A percentile compares a stretch with the other conserved stretches of the same genome.
These are phyloP conservation scores for Centella asiatica DNA, from an alignment of 129 eudicot genomes.

Conservation along the genomic window DNA sequence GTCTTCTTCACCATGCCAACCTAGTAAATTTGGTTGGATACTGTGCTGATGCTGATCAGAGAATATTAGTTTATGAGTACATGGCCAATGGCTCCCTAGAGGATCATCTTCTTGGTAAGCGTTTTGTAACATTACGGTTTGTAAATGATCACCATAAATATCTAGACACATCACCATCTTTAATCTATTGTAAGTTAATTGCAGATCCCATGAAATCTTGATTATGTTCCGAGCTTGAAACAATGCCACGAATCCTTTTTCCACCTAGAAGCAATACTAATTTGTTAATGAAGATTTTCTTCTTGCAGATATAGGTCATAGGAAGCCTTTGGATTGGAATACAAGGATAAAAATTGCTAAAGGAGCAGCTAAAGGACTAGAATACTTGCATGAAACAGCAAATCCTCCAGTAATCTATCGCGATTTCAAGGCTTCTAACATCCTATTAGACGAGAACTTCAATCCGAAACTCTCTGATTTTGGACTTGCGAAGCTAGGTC, in stretches of 20 bases:
- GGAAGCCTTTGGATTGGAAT: slow-evolving; percentile 67
- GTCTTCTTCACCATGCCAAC: slow-evolving; percentile 75
- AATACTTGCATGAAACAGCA: slow-evolving; percentile 74
- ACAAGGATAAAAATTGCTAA: slow-evolving; percentile 76
- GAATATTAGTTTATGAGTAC: slow-evolving; percentile 69
- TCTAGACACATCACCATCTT: too few species aligned
- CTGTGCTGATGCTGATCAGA: slow-evolving; percentile 67
- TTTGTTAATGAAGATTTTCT: background rate
- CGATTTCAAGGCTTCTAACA: slow-evolving; percentile 87
- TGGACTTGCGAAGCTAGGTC: slow-evolving; percentile 86
- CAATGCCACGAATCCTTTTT: background rate
- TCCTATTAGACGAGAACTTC: slow-evolving; percentile 62
- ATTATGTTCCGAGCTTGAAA: background rate
- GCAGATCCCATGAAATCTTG: background rate
- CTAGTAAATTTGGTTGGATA: slow-evolving; percentile 78
- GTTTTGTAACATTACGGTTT: background rate
- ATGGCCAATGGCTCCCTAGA: slow-evolving; percentile 85
- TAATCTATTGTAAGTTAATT: background rate
- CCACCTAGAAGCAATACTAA: background rate
- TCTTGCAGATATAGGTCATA: slow-evolving; percentile 14
- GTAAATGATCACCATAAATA: too few species aligned
- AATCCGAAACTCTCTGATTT: slow-evolving; percentile 84
- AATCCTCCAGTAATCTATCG: slow-evolving; percentile 81
- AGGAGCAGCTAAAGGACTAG: slow-evolving; percentile 87
- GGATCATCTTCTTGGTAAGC: slow-evolving; percentile 81